Evolutionary conservation across 2,329 filamentous ascomycete species (phyloP).

Genomic region (Hypoxylon sp.): DNA sequence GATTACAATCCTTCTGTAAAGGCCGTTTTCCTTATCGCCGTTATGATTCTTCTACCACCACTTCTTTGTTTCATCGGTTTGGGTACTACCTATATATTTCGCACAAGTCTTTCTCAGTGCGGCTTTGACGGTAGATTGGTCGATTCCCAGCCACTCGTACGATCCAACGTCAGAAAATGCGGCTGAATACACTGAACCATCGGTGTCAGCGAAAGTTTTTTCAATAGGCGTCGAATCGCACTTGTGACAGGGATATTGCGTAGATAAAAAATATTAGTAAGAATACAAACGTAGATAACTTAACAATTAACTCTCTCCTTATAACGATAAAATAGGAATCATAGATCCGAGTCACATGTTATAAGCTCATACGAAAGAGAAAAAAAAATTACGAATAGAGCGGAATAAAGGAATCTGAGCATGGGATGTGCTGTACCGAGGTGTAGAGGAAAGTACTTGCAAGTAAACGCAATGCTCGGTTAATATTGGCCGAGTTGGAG

Average conservation of each 20-base stretch:
- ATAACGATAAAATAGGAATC: neutral
- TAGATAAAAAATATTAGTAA: neutral
- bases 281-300: neutral
- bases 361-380: neutral
- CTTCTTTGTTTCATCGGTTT: slow-evolving; percentile 7
- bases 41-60: neutral
- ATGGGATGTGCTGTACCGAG: slow-evolving; percentile 18
- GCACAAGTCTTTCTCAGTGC: neutral
- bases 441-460: slow-evolving; percentile 14
- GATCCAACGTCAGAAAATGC: neutral
- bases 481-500: slow-evolving; percentile 27
- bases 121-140: neutral
- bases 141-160: neutral
- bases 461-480: slow-evolving; percentile 8
- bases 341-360: slow-evolving; percentile 1
- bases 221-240: neutral
- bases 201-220: neutral
- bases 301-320: neutral
- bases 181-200: slow-evolving; percentile 3
- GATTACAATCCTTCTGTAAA: neutral
- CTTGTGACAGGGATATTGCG: neutral
- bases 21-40: neutral
- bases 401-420: neutral
- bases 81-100: neutral
- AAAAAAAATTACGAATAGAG: neutral